These are phyloP conservation scores for Didymella exigua DNA, from an alignment of 2,329 filamentous ascomycete genomes.

Conservation along the genomic window DNA sequence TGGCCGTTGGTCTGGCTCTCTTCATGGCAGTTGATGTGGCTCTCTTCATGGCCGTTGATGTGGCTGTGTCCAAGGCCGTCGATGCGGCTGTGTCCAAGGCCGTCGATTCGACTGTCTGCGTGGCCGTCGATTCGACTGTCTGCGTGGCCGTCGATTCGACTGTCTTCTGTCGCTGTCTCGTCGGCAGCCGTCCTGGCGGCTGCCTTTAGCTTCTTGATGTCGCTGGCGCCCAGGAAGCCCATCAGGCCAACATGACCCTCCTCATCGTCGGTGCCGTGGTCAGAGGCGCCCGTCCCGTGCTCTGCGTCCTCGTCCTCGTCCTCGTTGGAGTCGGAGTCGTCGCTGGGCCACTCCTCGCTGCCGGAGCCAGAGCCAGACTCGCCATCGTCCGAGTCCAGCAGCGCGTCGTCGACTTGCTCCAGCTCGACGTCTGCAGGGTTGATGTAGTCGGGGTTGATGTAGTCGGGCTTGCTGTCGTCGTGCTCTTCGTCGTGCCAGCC, in stretches of 20 bases:
- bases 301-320: conserved; percentile 29
- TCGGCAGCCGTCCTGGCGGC: conserved; percentile 35
- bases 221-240: conserved; percentile 43
- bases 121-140: too few relatives aligned
- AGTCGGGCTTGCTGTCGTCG: conserved; percentile 23
- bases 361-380: conserved; percentile 43
- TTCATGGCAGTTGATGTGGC: too few relatives aligned
- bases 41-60: too few relatives aligned
- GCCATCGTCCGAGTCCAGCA: conserved; percentile 48
- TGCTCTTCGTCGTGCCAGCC: conserved; percentile 30
- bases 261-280: conserved; percentile 36
- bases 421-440: conserved; percentile 47
- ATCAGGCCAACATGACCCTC: conserved; percentile 39
- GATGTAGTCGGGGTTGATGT: conserved; percentile 34
- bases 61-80: too few relatives aligned
- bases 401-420: conserved; percentile 49
- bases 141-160: background rate
- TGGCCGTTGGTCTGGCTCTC: too few relatives aligned
- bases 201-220: conserved; percentile 45
- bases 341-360: conserved; percentile 47
- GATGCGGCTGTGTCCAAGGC: too few relatives aligned
- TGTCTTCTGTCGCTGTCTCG: conserved; percentile 5
- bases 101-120: too few relatives aligned
- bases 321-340: conserved; percentile 46
- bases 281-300: conserved; percentile 22